These are phyloP conservation scores for Poa annua DNA, from an alignment of 176 grass and related monocot species.

Conservation along the genomic window DNA sequence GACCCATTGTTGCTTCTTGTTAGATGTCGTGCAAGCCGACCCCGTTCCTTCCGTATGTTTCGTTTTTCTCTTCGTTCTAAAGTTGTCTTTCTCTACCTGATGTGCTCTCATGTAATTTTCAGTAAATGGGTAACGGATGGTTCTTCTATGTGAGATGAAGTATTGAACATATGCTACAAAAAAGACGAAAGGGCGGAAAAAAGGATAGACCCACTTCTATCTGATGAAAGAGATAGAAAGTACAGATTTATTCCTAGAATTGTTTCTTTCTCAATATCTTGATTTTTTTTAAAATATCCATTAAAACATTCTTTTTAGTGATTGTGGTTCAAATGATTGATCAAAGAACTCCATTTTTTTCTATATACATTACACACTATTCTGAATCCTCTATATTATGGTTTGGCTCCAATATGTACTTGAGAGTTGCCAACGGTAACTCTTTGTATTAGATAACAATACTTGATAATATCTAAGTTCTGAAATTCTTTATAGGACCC, in stretches of 20 bases:
- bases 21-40: too few species aligned
- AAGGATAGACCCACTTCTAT: too few species aligned
- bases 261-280: too few species aligned
- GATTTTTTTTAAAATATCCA: too few species aligned
- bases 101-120: neutral
- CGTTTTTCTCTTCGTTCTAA: neutral
- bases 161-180: neutral
- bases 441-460: too few species aligned
- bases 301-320: neutral
- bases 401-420: neutral
- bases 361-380: neutral
- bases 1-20: too few species aligned
- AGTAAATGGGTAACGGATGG: neutral
- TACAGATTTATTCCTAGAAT: too few species aligned
- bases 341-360: neutral
- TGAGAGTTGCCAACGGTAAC: too few species aligned
- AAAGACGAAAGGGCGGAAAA: too few species aligned
- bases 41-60: neutral
- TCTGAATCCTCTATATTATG: neutral
- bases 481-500: too few species aligned
- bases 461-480: too few species aligned
- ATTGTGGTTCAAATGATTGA: neutral
- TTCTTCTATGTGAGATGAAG: neutral
- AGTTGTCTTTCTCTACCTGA: neutral
- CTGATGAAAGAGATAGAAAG: too few species aligned